A percentile compares a stretch with the other conserved stretches of the same genome.
Conservation (phyloP, 106 monocot genomes). For the Dioscorea dumetorum region DNA sequence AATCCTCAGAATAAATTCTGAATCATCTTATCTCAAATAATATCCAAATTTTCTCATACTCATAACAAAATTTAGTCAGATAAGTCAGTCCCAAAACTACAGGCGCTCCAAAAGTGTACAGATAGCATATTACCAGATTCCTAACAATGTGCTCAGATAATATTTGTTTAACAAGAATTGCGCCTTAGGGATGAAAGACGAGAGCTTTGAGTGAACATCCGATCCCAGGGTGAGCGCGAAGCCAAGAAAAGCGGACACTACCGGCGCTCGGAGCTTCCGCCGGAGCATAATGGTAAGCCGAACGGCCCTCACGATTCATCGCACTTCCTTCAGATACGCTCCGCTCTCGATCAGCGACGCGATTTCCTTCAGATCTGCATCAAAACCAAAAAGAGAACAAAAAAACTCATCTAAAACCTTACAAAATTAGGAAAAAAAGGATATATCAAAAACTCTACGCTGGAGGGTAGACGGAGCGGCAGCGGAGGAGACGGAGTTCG, state of each 20-base stretch:
- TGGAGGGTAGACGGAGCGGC: conserved; percentile 31
- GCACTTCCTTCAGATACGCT: conserved; percentile 78
- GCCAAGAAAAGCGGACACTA: conserved; percentile 41
- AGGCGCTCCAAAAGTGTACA: no score
- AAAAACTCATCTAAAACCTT: not conserved
- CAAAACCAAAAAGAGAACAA: not conserved
- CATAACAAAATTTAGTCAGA: no score
- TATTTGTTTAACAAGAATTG: not conserved
- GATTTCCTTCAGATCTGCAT: conserved; percentile 89
- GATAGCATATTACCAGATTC: no score
- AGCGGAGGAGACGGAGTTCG: no score
- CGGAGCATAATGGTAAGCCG: conserved; percentile 82
- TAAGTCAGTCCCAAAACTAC: no score
- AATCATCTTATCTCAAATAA: no score
- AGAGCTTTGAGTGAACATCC: conserved; percentile 53
- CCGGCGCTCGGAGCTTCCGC: conserved; percentile 40
- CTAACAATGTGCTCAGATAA: no score
- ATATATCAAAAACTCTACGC: conserved; percentile 23
- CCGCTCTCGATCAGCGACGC: conserved; percentile 71
- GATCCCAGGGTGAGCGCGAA: conserved; percentile 49
- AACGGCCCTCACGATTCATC: conserved; percentile 74
- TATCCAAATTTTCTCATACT: no score
- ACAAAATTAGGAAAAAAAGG: not conserved
- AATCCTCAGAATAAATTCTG: no score
- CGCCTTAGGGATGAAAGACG: conserved; percentile 75